phyloP scores from a whole-genome alignment of 1,139 yeast species.

The Kurtzmaniella natalensis region DNA sequence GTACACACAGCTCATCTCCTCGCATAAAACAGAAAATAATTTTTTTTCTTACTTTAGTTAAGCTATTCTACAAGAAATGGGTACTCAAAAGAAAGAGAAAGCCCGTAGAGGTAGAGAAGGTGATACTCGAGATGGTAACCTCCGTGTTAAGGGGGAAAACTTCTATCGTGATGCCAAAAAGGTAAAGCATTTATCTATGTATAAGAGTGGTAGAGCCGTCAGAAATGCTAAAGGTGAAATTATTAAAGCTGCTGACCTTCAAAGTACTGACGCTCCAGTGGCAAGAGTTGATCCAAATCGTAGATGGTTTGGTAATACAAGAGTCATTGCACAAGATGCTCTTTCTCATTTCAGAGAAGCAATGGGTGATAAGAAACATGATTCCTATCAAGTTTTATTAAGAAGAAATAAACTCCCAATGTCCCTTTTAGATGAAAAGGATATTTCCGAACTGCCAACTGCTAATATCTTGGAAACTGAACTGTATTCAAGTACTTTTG shows the following conservation, averaged over 20 bases:
- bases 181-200: slow-evolving; percentile 87
- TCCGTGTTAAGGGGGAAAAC: slow-evolving; percentile 94
- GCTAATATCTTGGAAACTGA: slow-evolving; percentile 87
- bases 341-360: slow-evolving; percentile 92
- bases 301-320: slow-evolving; percentile 96
- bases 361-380: slow-evolving; percentile 80
- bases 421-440: slow-evolving; percentile 88
- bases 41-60: slow-evolving; percentile 1
- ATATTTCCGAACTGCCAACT: slow-evolving; percentile 66
- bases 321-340: slow-evolving; percentile 97
- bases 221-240: slow-evolving; percentile 87
- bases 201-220: slow-evolving; percentile 83
- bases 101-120: slow-evolving; percentile 79
- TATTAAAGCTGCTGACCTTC: slow-evolving; percentile 81
- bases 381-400: slow-evolving; percentile 82
- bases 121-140: slow-evolving; percentile 81
- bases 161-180: slow-evolving; percentile 93
- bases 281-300: slow-evolving; percentile 96
- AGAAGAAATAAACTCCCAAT: slow-evolving; percentile 91
- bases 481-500: slow-evolving; percentile 76
- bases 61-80: slow-evolving; percentile 50
- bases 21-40: neutral
- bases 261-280: slow-evolving; percentile 80
- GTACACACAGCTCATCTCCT: neutral
- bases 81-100: slow-evolving; percentile 89